Evolutionary conservation across 164 flowering plant genomes (phyloP).

Genomic region (Brasenia schreberi): DNA sequence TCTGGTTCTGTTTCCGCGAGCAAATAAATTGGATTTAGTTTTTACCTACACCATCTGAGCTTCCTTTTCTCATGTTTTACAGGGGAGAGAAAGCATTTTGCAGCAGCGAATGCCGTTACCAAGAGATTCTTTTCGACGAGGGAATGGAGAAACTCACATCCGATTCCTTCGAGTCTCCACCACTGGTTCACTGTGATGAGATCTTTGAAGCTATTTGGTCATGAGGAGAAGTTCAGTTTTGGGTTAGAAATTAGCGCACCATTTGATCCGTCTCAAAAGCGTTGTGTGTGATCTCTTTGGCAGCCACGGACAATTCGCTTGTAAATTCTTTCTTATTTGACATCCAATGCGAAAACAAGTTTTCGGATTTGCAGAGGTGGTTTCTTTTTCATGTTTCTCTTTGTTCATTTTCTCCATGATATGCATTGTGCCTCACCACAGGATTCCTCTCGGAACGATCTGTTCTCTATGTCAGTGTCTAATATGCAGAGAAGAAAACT

Average conservation of each 20-base stretch:
- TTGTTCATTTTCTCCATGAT: neutral
- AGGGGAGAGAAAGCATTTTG: conserved; percentile 93
- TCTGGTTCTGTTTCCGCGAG: no score
- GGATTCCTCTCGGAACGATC: neutral
- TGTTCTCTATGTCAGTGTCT: neutral
- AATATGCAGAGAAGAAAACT: neutral
- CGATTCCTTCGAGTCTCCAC: neutral
- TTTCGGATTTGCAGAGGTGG: neutral
- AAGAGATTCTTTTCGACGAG: conserved; percentile 62
- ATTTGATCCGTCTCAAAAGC: neutral
- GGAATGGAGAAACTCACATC: conserved; percentile 22
- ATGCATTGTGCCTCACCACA: neutral
- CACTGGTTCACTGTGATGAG: neutral
- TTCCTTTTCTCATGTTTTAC: conserved; percentile 4
- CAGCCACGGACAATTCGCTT: neutral
- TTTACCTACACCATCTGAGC: neutral
- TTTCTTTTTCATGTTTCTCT: neutral
- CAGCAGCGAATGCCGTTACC: conserved; percentile 61
- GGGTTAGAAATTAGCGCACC: neutral
- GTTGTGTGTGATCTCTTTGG: neutral
- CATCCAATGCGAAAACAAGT: neutral
- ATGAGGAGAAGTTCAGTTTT: neutral
- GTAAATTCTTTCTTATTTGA: neutral
- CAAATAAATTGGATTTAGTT: neutral
- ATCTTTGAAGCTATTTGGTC: neutral